phyloP scores from a whole-genome alignment of 2,329 filamentous ascomycete species.

The Sporothrix inflata region DNA sequence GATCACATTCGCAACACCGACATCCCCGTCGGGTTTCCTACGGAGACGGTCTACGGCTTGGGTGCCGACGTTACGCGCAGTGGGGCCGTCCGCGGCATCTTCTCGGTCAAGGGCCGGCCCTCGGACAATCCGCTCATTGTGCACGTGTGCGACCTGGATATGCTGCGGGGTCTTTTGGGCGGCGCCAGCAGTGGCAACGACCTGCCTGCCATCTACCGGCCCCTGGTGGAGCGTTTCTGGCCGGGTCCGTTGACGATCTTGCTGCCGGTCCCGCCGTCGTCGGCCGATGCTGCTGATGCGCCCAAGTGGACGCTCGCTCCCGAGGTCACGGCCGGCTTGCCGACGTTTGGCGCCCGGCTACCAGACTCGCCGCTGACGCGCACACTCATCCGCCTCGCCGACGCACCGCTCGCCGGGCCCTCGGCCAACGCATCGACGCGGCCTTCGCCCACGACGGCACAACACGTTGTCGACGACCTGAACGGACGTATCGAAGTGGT shows the following conservation, averaged over 20 bases:
- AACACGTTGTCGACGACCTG: constrained; percentile 89
- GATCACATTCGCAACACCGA: constrained; percentile 65
- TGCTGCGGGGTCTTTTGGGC: constrained; percentile 67
- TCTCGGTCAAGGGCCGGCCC: constrained; percentile 84
- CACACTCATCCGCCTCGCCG: constrained; percentile 79
- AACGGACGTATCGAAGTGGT: constrained; percentile 81
- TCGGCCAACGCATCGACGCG: constrained; percentile 94
- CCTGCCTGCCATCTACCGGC: constrained; percentile 75
- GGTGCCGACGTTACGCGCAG: constrained; percentile 94
- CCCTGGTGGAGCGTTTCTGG: constrained; percentile 85
- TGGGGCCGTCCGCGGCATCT: constrained; percentile 86
- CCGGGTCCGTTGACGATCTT: constrained; percentile 92
- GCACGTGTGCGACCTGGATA: constrained; percentile 79
- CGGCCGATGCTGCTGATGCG: too few species aligned
- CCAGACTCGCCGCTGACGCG: constrained; percentile 83
- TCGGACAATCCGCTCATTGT: constrained; percentile 96
- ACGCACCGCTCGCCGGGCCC: constrained; percentile 81
- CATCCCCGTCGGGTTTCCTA: constrained; percentile 89
- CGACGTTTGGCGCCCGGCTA: constrained; percentile 88
- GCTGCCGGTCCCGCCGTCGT: constrained; percentile 74
- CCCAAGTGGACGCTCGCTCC: constrained; percentile 62
- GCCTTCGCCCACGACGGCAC: constrained; percentile 86
- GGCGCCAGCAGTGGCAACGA: constrained; percentile 38
- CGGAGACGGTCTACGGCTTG: constrained; percentile 95
- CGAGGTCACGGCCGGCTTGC: constrained; percentile 86